phyloP scores from a whole-genome alignment of 495 filamentous ascomycete species.

The Penicillium atrosanguineum region DNA sequence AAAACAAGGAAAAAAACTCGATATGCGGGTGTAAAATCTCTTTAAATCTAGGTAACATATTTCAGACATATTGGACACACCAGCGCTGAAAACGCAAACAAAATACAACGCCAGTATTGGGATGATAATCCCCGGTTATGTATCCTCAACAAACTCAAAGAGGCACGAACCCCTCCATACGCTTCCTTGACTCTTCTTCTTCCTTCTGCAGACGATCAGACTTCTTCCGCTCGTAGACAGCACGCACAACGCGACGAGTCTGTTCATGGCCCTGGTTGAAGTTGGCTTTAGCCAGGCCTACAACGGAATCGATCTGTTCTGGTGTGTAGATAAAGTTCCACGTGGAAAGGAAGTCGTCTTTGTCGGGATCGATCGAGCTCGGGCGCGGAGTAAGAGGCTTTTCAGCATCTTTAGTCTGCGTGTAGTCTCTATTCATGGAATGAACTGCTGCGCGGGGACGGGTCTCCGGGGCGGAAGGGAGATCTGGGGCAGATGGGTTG shows the following conservation, averaged over 20 bases:
- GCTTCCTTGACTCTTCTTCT: slow-evolving; percentile 42
- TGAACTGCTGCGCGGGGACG: slow-evolving; percentile 24
- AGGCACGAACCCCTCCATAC: slow-evolving; percentile 40
- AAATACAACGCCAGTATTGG: not conserved
- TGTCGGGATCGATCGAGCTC: slow-evolving; percentile 73
- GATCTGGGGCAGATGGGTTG: slow-evolving; percentile 55
- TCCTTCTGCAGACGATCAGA: slow-evolving; percentile 61
- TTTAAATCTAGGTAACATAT: not conserved
- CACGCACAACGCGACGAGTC: slow-evolving; percentile 73
- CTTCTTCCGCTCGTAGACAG: slow-evolving; percentile 92
- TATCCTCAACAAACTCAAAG: slow-evolving; percentile 14
- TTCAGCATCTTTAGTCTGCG: slow-evolving; percentile 18
- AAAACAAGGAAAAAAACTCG: not conserved
- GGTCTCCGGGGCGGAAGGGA: slow-evolving; percentile 22
- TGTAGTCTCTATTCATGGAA: slow-evolving; percentile 14
- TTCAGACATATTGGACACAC: not conserved
- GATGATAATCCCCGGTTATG: not conserved
- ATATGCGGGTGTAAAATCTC: not conserved
- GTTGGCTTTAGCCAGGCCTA: slow-evolving; percentile 80
- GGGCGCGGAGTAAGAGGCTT: slow-evolving; percentile 49
- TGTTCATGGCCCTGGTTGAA: slow-evolving; percentile 76
- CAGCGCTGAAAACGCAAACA: not conserved
- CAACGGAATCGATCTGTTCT: slow-evolving; percentile 76
- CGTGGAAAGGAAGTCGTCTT: slow-evolving; percentile 81
- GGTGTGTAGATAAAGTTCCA: slow-evolving; percentile 98